Conservation (phyloP, 345 rosid genomes). For the Erodium maritimum region DNA sequence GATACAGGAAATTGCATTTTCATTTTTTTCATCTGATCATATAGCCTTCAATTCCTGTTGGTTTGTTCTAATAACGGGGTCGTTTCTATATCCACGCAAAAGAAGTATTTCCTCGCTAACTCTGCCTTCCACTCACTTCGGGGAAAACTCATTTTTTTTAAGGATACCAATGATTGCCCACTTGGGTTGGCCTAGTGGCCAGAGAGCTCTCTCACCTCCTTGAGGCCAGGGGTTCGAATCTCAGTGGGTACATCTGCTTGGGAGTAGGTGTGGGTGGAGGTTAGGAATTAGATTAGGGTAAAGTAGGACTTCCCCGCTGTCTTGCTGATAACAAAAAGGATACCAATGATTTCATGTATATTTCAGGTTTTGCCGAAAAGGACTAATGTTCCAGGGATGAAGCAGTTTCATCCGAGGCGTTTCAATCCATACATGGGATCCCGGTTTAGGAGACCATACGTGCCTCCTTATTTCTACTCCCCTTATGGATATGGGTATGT, state of each 20-base stretch:
- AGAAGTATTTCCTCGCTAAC: not conserved
- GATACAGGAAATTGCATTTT: not conserved
- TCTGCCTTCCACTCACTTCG: not conserved
- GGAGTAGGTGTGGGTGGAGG: too few species aligned
- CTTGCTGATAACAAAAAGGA: too few species aligned
- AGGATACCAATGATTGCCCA: too few species aligned
- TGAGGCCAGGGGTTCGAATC: too few species aligned
- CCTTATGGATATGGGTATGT: constrained; percentile 89
- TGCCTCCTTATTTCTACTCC: constrained; percentile 65
- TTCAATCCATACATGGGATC: constrained; percentile 63
- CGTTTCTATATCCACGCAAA: not conserved
- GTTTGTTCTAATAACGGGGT: not conserved
- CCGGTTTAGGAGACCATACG: constrained; percentile 62
- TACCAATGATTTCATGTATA: not conserved
- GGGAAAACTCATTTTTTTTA: not conserved
- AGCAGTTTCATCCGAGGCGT: constrained; percentile 69
- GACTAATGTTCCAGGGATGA: constrained; percentile 92
- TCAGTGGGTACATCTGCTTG: too few species aligned
- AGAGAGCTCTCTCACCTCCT: too few species aligned
- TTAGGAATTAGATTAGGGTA: too few species aligned
- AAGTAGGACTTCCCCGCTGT: too few species aligned
- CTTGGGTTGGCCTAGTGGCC: too few species aligned
- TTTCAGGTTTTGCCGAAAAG: constrained; percentile 70
- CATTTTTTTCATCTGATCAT: not conserved
- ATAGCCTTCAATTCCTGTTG: not conserved